phyloP scores from a whole-genome alignment of 2,329 filamentous ascomycete species.

The Mariannaea sp. region DNA sequence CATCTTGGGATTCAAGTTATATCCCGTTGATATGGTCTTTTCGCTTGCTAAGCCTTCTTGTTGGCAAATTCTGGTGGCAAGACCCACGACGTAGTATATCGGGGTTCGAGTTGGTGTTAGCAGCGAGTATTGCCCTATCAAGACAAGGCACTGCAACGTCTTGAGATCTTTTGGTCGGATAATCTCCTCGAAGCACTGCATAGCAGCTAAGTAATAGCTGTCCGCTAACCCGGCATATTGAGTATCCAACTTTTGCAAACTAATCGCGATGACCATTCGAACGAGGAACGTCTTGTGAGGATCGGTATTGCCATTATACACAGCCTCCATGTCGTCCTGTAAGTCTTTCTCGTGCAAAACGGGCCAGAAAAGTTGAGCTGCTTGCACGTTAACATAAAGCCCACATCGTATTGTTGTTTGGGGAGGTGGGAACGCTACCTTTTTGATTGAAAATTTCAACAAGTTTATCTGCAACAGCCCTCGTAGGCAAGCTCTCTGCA shows the following conservation, averaged over 20 bases:
- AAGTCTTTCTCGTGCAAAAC: slow-evolving; percentile 85
- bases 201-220: slow-evolving; percentile 90
- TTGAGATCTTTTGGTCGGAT: slow-evolving; percentile 87
- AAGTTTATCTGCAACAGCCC: slow-evolving; percentile 75
- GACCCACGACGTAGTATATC: slow-evolving; percentile 89
- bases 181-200: slow-evolving; percentile 81
- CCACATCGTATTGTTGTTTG: background rate
- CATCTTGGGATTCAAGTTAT: slow-evolving; percentile 70
- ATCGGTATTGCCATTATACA: slow-evolving; percentile 76
- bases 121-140: slow-evolving; percentile 90
- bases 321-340: slow-evolving; percentile 74
- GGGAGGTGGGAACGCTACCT: slow-evolving; percentile 55
- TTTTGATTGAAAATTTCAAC: slow-evolving; percentile 86
- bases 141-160: slow-evolving; percentile 84
- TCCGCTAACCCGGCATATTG: slow-evolving; percentile 93
- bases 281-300: slow-evolving; percentile 87
- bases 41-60: slow-evolving; percentile 88
- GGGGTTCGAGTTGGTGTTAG: slow-evolving; percentile 90
- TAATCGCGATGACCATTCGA: slow-evolving; percentile 92
- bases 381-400: slow-evolving; percentile 19
- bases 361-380: slow-evolving; percentile 87
- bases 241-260: slow-evolving; percentile 87
- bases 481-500: slow-evolving; percentile 74
- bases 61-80: slow-evolving; percentile 86
- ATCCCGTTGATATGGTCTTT: slow-evolving; percentile 75